phyloP scores from a whole-genome alignment of 345 rosid genomes.

The Physaria fendleri region DNA sequence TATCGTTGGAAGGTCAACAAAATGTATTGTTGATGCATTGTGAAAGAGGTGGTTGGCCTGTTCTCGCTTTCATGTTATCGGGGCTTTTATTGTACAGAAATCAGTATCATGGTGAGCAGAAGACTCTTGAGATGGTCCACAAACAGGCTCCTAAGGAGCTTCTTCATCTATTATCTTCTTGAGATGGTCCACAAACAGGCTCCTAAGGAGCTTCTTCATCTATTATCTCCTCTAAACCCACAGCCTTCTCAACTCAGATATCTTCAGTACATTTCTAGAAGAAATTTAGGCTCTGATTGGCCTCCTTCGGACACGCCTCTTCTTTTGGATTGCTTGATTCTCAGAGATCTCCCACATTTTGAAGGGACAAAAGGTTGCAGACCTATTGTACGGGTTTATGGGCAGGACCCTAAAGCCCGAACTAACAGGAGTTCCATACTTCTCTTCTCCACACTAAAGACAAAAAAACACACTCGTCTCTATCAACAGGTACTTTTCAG shows the following conservation, averaged over 20 bases:
- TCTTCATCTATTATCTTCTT: constrained; percentile 70
- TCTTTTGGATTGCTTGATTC: constrained; percentile 76
- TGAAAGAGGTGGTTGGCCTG: constrained; percentile 96
- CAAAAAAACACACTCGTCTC: constrained; percentile 52
- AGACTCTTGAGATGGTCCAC: constrained; percentile 97
- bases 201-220: constrained; percentile 82
- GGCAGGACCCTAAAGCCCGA: constrained; percentile 70
- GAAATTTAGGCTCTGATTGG: constrained; percentile 84
- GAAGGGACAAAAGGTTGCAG: constrained; percentile 75
- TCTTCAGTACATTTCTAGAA: constrained; percentile 94
- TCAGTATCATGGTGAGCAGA: constrained; percentile 88
- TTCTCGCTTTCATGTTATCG: constrained; percentile 94
- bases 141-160: constrained; percentile 96
- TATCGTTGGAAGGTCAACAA: constrained; percentile 87
- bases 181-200: constrained; percentile 99
- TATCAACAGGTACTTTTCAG: constrained; percentile 53
- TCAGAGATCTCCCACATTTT: constrained; percentile 68
- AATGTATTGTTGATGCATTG: constrained; percentile 95
- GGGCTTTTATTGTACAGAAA: constrained; percentile 78
- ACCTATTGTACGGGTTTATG: constrained; percentile 81
- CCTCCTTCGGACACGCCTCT: constrained; percentile 93
- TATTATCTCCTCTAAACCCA: constrained; percentile 76
- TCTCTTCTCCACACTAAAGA: constrained; percentile 65
- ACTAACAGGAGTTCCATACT: constrained; percentile 82
- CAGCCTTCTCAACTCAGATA: constrained; percentile 94